Base-by-base conservation (phyloP, 2,329 filamentous ascomycete genomes). In the Pseudogymnoascus sp. region DNA sequence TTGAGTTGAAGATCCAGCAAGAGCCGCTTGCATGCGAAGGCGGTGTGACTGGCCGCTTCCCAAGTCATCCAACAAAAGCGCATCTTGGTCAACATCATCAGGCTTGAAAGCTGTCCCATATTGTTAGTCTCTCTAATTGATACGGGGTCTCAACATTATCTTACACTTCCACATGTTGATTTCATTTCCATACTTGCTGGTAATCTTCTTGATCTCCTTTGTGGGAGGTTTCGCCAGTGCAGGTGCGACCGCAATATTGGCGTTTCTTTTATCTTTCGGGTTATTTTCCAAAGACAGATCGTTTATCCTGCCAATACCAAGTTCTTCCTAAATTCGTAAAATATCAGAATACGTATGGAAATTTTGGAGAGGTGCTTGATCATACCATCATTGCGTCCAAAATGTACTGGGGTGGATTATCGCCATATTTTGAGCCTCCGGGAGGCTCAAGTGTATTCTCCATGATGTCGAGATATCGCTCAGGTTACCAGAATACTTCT, bases 291-390 rank as follows among this genome's bases (percentile, higher is more conserved):
- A 63, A 25, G 66, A 67, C n/a, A 72, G 57, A 4, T 62, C 62
- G 50, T 71, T 67, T 43, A 63, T 66, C 16, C 70, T 61, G 18
- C 59, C 62, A 47, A 67, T 61, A 4, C 70, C 70, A 35, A 71
- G 66, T 60, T 72, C 70, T 59, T 70, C 70, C 68, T 63, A 43
- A 67, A 54, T 47, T 33, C 1, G 3, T 4, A n/a, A 35, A 54
- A 58, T n/a, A 58, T 30, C 30, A 39, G 54, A 11, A 57, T 43
- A 16, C 61, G 57, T 14, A 43, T 25, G 9, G 28, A 22, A 14
- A 33, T 25, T 35, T 30, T 28, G n/a, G 16, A 38, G 18, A 30
- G 25, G 4, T 35, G 38, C 14, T 37, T 59, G 2, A 35, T 20
- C 38, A 37, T 54, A 20, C 8, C 22, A 54, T 58, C 30, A 57